Base-by-base conservation (phyloP, 495 filamentous ascomycete genomes). In the Neurospora sp. region DNA sequence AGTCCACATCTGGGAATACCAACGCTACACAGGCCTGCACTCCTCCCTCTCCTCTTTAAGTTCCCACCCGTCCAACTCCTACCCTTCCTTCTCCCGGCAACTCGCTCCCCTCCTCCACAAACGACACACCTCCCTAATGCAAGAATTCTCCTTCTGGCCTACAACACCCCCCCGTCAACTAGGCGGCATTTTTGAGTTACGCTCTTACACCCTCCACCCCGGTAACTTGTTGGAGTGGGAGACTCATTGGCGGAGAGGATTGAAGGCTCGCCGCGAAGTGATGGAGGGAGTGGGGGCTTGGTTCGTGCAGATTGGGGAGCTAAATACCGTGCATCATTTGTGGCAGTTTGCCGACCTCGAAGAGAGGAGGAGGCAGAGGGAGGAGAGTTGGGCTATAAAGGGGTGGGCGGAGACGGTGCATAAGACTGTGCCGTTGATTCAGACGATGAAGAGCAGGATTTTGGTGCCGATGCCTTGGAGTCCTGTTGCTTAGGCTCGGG, bases 1-100 rank as follows among this genome's bases (percentile, higher is more conserved):
- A 94, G 96, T 99, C 38, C 96, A 99, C 82, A 99, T 99, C 81
- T 99, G 96, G 96, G 96, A 99, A 83, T 99, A 99, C 83, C 94
- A 98, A 82, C 91, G 94, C 77, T 99, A 98, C 82, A 90, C 94
- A 74, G 96, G 96, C 74, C 98, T 97, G 80, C 96, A 99, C 79
- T 90, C 91, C 59, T 98, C 96, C 17, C 86, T 98, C 34, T 89
- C 97, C 84, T 89, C 87, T 71, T 95, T 98, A 76, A 88, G 91
- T 70, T 81, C 86, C 62, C 92, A 96, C 75, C 92, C 93, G 62
- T 91, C 93, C 6, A 98, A 92, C 69, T 91, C 93, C 5, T 98
- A 92, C 85, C 83, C 88, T 71, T 90, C 89, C 13, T 98, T 97
- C 78, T 92, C 97, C 82, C 81, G 81, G 66, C 91, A 93, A 80